Base-by-base conservation (phyloP, 2,329 filamentous ascomycete genomes). In the Didymella sp. region DNA sequence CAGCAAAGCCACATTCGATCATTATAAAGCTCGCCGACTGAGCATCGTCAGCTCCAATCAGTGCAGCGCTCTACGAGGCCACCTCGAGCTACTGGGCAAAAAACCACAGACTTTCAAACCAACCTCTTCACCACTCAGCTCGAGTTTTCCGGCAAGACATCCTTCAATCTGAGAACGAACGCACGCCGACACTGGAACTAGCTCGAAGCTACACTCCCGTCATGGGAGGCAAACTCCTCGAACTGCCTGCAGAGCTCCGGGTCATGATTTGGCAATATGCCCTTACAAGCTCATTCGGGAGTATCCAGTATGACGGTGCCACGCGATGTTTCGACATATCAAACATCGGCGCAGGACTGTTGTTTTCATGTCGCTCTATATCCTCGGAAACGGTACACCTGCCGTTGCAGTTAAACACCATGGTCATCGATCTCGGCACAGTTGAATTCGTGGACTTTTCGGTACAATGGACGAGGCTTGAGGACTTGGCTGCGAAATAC, bases 371-470 rank as follows among this genome's bases (percentile, higher is more conserved):
- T 44, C 62, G 61, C 31, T 56, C 45, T 3, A 41, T 62, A 1
- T 58, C 55, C 13, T 13, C 48, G 9, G 60, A 68, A 30, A 68
- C 63, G 6, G 47, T 30, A 9, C 56, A 59, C 28, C 19, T 63
- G 15, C 59, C 53, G 7, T 3, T 67, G 2, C 56, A 40, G 25
- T n/a, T 61, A 7, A 56, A 51, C 42, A 47, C 17, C 1, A 7
- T 47, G 35, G 42, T 43, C 6, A 37, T 51, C 41, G 19, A 38
- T 25, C 21, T 25, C 2, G 13, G 12, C 38, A 25, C 17, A 24
- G 6, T 25, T 3, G 17, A n/a, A 6, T 41, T 12, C 21, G 15
- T n/a, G 4, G 8, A 41, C 22, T 41, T 41, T 7, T 2, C 22
- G 38, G 15, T 9, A 2, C 11, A 5, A 13, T 15, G 22, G 6